These are phyloP conservation scores for Adenanthera pavonina DNA, from an alignment of 306 rosid species.

Conservation along the genomic window DNA sequence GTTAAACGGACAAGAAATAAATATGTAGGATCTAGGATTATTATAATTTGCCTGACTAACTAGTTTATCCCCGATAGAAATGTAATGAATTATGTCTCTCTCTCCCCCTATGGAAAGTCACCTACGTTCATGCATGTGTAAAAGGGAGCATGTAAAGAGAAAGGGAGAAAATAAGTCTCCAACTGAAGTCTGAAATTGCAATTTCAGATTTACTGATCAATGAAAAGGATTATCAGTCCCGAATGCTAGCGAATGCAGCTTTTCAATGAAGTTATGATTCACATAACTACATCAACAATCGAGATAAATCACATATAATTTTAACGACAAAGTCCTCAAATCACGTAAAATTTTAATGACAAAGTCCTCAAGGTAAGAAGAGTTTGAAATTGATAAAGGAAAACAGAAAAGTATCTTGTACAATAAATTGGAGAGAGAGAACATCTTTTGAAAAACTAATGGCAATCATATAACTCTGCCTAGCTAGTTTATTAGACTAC, in stretches of 20 bases:
- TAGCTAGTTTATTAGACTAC: conserved; percentile 1
- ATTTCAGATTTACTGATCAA: neutral
- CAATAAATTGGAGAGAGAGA: neutral
- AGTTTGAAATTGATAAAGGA: neutral
- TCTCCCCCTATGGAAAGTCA: neutral
- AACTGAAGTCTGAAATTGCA: neutral
- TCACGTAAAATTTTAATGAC: neutral
- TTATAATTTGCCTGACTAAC: neutral
- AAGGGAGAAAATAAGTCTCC: neutral
- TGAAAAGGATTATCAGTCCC: neutral
- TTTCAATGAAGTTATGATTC: neutral
- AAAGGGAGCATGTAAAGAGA: neutral
- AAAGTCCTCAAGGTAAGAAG: neutral
- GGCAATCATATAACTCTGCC: conserved; percentile 8
- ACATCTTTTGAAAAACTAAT: neutral
- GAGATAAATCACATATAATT: neutral
- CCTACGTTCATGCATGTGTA: neutral
- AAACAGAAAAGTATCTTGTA: too few species aligned
- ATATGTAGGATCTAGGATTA: neutral
- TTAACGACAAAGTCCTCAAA: neutral
- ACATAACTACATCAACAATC: conserved; percentile 1
- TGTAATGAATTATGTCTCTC: neutral
- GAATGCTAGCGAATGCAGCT: neutral
- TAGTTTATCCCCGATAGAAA: neutral
- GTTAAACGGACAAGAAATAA: neutral